Conservation (phyloP, 2,329 filamentous ascomycete species). For the Alternaria tenuissima region DNA sequence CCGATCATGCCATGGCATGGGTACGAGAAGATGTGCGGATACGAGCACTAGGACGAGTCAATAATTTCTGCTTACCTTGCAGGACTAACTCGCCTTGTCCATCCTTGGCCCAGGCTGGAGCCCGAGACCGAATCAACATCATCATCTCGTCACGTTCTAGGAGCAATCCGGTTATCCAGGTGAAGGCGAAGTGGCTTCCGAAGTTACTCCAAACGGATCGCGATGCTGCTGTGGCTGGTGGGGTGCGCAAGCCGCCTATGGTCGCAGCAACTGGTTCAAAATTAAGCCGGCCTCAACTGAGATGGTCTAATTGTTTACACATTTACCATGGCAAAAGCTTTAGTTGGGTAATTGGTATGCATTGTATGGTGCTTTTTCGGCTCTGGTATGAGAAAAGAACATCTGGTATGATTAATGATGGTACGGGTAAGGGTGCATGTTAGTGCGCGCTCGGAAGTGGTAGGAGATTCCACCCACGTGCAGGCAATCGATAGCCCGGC, state of each 20-base stretch:
- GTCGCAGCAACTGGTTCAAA: not conserved
- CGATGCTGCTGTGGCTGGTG: constrained; percentile 9
- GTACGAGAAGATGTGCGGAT: constrained; percentile 16
- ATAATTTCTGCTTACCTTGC: constrained; percentile 28
- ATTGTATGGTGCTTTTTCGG: not conserved
- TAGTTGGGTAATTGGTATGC: constrained; percentile 1
- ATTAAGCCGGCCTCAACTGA: not conserved
- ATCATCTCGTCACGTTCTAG: constrained; percentile 4
- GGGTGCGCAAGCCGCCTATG: not conserved
- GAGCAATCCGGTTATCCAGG: constrained; percentile 5
- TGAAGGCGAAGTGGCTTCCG: constrained; percentile 14
- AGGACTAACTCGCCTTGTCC: constrained; percentile 12
- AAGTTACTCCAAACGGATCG: not conserved
- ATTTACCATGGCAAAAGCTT: not conserved
- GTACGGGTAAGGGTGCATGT: not conserved
- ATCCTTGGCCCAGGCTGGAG: constrained; percentile 11
- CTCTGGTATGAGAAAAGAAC: not conserved
- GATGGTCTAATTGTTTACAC: not conserved
- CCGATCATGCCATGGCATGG: constrained; percentile 1
- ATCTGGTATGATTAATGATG: not conserved
- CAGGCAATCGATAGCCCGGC: not conserved
- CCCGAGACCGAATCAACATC: constrained; percentile 10
- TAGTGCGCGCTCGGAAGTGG: not conserved
- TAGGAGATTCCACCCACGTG: not conserved
- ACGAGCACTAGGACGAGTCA: constrained; percentile 26